Conservation (phyloP, 2,329 filamentous ascomycete species). For the Exophiala sideris region DNA sequence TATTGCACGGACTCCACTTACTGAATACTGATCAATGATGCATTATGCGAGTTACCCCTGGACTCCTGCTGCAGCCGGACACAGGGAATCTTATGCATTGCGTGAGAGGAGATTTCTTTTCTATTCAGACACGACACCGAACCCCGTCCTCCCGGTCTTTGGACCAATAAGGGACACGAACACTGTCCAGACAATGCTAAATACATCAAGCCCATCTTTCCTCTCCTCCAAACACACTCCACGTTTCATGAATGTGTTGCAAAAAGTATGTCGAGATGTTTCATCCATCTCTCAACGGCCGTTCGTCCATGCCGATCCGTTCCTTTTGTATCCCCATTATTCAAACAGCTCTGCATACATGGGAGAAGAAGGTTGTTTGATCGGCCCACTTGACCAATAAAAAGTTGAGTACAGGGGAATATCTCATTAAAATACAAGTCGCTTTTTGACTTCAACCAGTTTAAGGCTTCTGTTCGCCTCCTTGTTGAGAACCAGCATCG, state of each 20-base stretch:
- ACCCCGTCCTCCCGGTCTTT: not conserved
- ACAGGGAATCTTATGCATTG: not conserved
- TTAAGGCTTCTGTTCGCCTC: constrained; percentile 47
- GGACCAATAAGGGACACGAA: not conserved
- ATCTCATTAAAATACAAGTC: constrained; percentile 30
- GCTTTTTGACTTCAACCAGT: constrained; percentile 12
- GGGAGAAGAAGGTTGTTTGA: constrained; percentile 3
- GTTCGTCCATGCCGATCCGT: constrained; percentile 11
- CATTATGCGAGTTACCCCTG: no score
- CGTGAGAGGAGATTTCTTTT: constrained; percentile 14
- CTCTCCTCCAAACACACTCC: not conserved
- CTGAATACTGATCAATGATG: not conserved
- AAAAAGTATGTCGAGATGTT: constrained; percentile 2
- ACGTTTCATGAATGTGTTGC: constrained; percentile 3
- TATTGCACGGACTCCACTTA: not conserved
- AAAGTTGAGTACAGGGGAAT: constrained; percentile 24
- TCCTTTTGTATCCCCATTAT: not conserved
- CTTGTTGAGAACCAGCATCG: constrained; percentile 27
- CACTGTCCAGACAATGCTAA: not conserved
- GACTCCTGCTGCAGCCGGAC: no score
- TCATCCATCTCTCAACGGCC: constrained; percentile 1
- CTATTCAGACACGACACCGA: constrained; percentile 8
- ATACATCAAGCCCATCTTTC: constrained; percentile 1
- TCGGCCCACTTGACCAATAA: constrained; percentile 5
- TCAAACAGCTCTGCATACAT: constrained; percentile 6